Conservation (phyloP, 441 rosid species). For the Pelargonium australe region DNA sequence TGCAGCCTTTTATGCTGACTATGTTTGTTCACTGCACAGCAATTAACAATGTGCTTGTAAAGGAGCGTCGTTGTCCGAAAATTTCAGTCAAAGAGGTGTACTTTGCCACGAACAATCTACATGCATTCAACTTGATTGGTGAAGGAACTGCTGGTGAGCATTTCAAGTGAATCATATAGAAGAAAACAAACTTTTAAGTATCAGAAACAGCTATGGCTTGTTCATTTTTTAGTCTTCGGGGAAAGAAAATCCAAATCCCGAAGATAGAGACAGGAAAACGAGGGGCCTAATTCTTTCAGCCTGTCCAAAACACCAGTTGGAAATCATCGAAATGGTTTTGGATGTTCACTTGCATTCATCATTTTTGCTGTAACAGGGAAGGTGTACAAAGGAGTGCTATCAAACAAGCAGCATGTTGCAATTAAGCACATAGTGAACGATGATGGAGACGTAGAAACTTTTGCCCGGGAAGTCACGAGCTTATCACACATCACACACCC, state of each 20-base stretch:
- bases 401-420: slow-evolving; percentile 36
- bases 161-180: background rate
- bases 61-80: slow-evolving; percentile 27
- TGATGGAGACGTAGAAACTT: slow-evolving; percentile 42
- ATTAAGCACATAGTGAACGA: slow-evolving; percentile 42
- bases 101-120: slow-evolving; percentile 37
- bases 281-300: background rate
- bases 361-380: slow-evolving; percentile 30
- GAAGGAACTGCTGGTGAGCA: slow-evolving; percentile 52
- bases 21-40: slow-evolving; percentile 19
- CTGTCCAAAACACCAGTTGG: too few relatives aligned
- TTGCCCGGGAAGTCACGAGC: slow-evolving; percentile 43
- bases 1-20: background rate
- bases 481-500: slow-evolving; percentile 37
- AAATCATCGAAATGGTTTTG: background rate
- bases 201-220: too few relatives aligned
- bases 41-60: slow-evolving; percentile 22
- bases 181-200: background rate
- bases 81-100: slow-evolving; percentile 35
- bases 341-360: background rate
- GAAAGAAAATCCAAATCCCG: too few relatives aligned
- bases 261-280: background rate
- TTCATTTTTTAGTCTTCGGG: too few relatives aligned
- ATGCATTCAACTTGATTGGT: slow-evolving; percentile 39
- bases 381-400: slow-evolving; percentile 45